A percentile compares a stretch with the other conserved stretches of the same genome.
Conservation (phyloP, 2,329 filamentous ascomycete species). For the Neurospora sp. region DNA sequence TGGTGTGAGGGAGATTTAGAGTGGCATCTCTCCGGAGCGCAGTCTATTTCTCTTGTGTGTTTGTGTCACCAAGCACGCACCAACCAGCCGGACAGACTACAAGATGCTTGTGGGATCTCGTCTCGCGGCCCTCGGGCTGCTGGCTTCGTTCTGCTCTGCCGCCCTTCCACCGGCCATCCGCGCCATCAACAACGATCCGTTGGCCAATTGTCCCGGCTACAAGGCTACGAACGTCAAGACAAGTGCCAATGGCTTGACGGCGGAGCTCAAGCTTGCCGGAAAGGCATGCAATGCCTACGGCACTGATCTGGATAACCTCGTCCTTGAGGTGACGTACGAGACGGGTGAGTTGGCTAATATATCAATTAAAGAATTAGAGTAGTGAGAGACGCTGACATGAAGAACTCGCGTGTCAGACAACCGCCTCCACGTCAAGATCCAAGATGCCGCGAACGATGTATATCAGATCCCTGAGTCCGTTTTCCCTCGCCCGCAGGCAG, state of each 20-base stretch:
- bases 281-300: constrained; percentile 59
- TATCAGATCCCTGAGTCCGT: constrained; percentile 67
- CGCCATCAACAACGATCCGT: constrained; percentile 16
- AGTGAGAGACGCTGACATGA: background rate
- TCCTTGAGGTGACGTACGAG: constrained; percentile 55
- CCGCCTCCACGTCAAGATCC: constrained; percentile 67
- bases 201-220: constrained; percentile 49
- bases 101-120: constrained; percentile 9
- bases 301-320: constrained; percentile 52
- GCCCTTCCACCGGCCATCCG: constrained; percentile 3
- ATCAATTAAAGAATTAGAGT: background rate
- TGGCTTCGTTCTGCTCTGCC: constrained; percentile 10
- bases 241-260: constrained; percentile 43
- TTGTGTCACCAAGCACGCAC: background rate
- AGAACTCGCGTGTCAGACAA: constrained; percentile 35
- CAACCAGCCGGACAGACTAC: background rate
- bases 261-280: constrained; percentile 53
- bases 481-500: constrained; percentile 47
- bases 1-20: background rate
- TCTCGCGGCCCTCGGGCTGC: constrained; percentile 12
- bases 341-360: constrained; percentile 27
- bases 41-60: background rate
- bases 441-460: constrained; percentile 57
- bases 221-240: constrained; percentile 45
- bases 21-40: background rate